A percentile compares a stretch with the other conserved stretches of the same genome.
Evolutionary conservation across 306 rosid genomes (phyloP).

Genomic region (Prunus kanzakura): DNA sequence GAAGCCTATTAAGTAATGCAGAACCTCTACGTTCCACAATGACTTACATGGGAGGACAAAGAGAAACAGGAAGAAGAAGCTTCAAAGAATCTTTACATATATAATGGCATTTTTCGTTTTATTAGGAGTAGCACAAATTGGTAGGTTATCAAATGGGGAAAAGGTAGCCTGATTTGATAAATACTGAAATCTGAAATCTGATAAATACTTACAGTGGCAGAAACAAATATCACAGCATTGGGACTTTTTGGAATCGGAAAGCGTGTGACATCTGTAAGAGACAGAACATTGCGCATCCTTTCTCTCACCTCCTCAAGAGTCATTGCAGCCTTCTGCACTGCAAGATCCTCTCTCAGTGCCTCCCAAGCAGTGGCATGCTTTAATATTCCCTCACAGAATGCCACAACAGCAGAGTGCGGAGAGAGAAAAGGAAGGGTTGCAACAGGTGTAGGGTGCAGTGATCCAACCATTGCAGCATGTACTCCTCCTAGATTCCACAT

Average conservation of each 20-base stretch:
- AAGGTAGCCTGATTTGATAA: not conserved
- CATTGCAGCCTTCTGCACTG: conserved; percentile 60
- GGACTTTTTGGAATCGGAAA: conserved; percentile 89
- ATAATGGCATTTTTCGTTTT: not conserved
- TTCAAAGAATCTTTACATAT: too few relatives aligned
- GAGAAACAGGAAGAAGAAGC: not conserved
- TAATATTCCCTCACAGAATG: conserved; percentile 97
- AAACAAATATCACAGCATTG: conserved; percentile 79
- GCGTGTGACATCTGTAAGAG: conserved; percentile 98
- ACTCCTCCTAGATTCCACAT: conserved; percentile 76
- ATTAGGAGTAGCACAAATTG: not conserved
- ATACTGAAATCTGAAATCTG: not conserved
- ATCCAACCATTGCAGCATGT: conserved; percentile 98
- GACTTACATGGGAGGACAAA: not conserved
- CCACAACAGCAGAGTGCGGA: conserved; percentile 95
- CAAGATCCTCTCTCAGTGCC: conserved; percentile 80
- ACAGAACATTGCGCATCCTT: conserved; percentile 79
- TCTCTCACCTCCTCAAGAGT: conserved; percentile 96
- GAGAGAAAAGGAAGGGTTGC: conserved; percentile 96
- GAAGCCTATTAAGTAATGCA: not conserved
- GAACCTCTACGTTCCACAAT: not conserved
- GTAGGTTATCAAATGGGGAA: not conserved
- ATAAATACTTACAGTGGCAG: conserved; percentile 84
- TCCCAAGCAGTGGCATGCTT: conserved; percentile 98
- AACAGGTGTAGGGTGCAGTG: conserved; percentile 91